A percentile compares a stretch with the other conserved stretches of the same genome.
Evolutionary conservation across 257 asterid species (phyloP).

Genomic region (Plantago major): DNA sequence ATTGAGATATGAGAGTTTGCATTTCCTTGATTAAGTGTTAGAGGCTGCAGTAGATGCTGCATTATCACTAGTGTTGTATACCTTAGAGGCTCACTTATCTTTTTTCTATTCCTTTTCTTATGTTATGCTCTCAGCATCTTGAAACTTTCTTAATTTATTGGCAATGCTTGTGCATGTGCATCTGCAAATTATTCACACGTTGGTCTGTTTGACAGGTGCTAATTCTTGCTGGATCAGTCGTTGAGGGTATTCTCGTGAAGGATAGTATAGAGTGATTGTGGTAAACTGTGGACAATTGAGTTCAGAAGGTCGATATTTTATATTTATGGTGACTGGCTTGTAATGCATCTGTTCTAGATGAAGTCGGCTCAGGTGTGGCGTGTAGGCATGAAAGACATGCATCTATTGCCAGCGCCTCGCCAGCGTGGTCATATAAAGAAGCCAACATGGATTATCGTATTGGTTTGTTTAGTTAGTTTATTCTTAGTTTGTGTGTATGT

Average conservation of each 20-base stretch:
- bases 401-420: slow-evolving; percentile 64
- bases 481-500: slow-evolving; percentile 80
- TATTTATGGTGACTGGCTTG: slow-evolving; percentile 24
- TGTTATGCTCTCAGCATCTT: too few relatives aligned
- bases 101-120: too few relatives aligned
- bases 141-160: not conserved
- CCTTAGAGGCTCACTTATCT: too few relatives aligned
- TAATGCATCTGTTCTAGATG: slow-evolving; percentile 38
- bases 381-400: slow-evolving; percentile 78
- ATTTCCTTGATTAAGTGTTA: too few relatives aligned
- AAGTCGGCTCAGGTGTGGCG: slow-evolving; percentile 86
- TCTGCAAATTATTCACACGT: slow-evolving; percentile 7
- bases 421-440: slow-evolving; percentile 79
- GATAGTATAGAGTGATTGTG: slow-evolving; percentile 15
- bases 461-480: slow-evolving; percentile 80
- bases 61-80: too few relatives aligned
- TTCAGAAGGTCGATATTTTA: slow-evolving; percentile 12
- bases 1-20: too few relatives aligned
- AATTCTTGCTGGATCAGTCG: slow-evolving; percentile 15
- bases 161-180: not conserved
- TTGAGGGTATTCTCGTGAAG: slow-evolving; percentile 20
- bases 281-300: slow-evolving; percentile 19
- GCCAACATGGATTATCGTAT: slow-evolving; percentile 87
- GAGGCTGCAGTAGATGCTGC: too few relatives aligned
- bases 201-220: slow-evolving; percentile 23